phyloP scores from a whole-genome alignment of 2,329 filamentous ascomycete species.

The Ceratocystis lukuohia region DNA sequence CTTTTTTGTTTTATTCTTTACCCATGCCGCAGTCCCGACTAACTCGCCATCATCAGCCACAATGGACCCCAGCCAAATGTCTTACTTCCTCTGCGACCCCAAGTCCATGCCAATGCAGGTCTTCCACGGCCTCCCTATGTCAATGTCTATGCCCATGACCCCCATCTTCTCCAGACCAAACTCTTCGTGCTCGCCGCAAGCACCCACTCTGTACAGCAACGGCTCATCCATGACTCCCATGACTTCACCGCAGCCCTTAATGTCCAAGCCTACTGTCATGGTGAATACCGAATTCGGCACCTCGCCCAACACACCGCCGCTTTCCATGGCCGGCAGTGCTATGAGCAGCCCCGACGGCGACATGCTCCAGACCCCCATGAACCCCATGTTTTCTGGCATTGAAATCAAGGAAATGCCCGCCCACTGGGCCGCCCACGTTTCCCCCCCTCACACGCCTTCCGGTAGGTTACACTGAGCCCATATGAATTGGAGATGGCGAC shows the following conservation, averaged over 20 bases:
- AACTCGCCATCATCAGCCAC: slow-evolving; percentile 24
- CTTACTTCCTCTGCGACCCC: slow-evolving; percentile 72
- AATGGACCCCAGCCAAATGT: slow-evolving; percentile 60
- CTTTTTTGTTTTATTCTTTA: too few species aligned
- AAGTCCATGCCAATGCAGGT: slow-evolving; percentile 57
- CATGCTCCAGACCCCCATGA: slow-evolving; percentile 67
- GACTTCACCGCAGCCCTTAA: slow-evolving; percentile 58
- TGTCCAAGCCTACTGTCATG: slow-evolving; percentile 60
- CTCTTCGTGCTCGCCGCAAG: slow-evolving; percentile 49
- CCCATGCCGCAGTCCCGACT: slow-evolving; percentile 10
- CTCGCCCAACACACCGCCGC: slow-evolving; percentile 64
- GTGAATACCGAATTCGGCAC: slow-evolving; percentile 48
- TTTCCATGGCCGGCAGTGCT: slow-evolving; percentile 72
- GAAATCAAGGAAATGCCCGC: slow-evolving; percentile 43
- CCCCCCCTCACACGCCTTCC: slow-evolving; percentile 71
- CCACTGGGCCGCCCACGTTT: slow-evolving; percentile 65
- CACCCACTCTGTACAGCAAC: slow-evolving; percentile 41
- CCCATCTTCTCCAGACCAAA: slow-evolving; percentile 52
- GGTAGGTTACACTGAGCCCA: slow-evolving; percentile 45
- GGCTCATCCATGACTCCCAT: slow-evolving; percentile 54
- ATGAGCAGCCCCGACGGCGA: slow-evolving; percentile 77
- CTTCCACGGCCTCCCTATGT: slow-evolving; percentile 56
- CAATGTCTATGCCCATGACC: slow-evolving; percentile 56
- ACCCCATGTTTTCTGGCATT: slow-evolving; percentile 61
- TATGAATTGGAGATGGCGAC: neutral